A percentile compares a stretch with the other conserved stretches of the same genome.
Conservation (phyloP, 192 early-diverging fungal genomes). For the Rhizoclosmatium globosum region DNA sequence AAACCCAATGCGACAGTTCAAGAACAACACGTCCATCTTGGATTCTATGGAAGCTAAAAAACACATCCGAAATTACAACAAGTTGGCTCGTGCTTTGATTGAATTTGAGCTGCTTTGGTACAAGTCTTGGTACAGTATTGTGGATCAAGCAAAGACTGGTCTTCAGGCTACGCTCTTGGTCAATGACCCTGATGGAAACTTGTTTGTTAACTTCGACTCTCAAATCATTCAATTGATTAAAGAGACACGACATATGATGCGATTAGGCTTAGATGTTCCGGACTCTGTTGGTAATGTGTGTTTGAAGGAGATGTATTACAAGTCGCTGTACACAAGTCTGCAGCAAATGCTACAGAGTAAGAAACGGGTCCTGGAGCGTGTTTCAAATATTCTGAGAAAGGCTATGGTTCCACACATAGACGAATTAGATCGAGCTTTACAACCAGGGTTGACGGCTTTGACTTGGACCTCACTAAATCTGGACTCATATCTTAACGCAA, state of each 20-base stretch:
- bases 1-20: slow-evolving; percentile 67
- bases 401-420: slow-evolving; percentile 70
- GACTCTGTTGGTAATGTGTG: slow-evolving; percentile 62
- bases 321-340: slow-evolving; percentile 55
- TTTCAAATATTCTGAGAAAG: slow-evolving; percentile 56
- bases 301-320: slow-evolving; percentile 70
- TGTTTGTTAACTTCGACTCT: slow-evolving; percentile 70
- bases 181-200: slow-evolving; percentile 57
- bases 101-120: slow-evolving; percentile 73
- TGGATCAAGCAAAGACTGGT: slow-evolving; percentile 69
- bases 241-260: slow-evolving; percentile 65
- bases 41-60: slow-evolving; percentile 68
- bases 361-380: slow-evolving; percentile 54
- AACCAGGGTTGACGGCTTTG: slow-evolving; percentile 66
- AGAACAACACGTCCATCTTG: slow-evolving; percentile 59
- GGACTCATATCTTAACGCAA: slow-evolving; percentile 58
- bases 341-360: slow-evolving; percentile 59
- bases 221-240: slow-evolving; percentile 70
- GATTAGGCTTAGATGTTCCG: slow-evolving; percentile 62
- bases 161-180: slow-evolving; percentile 71
- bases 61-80: slow-evolving; percentile 75
- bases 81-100: slow-evolving; percentile 67
- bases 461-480: slow-evolving; percentile 72
- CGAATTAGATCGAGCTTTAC: slow-evolving; percentile 63
- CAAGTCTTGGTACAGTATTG: slow-evolving; percentile 62